phyloP scores from a whole-genome alignment of 2,329 filamentous ascomycete species.

The Blastomyces percursus region DNA sequence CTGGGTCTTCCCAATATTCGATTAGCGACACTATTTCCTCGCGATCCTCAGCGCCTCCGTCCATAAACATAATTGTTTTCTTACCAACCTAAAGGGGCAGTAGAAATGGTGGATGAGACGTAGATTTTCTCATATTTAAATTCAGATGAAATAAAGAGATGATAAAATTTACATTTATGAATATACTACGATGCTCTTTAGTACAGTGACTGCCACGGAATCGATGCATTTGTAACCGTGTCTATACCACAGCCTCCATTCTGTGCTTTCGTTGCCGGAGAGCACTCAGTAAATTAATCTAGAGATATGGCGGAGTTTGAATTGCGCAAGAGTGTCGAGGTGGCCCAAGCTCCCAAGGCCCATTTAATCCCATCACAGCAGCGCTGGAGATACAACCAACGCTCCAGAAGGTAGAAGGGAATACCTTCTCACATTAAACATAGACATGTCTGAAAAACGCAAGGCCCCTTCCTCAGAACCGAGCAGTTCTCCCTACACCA shows the following conservation, averaged over 20 bases:
- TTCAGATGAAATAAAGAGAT: slow-evolving; percentile 1
- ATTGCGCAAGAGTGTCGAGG: not conserved
- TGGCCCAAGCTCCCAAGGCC: slow-evolving; percentile 4
- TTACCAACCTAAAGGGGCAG: not conserved
- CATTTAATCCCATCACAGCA: not conserved
- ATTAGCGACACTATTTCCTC: slow-evolving; percentile 51
- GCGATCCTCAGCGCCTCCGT: slow-evolving; percentile 48
- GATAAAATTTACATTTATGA: not conserved
- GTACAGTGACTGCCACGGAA: not conserved
- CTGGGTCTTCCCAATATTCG: slow-evolving; percentile 53
- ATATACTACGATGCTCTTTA: not conserved
- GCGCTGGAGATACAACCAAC: no score
- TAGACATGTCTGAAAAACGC: slow-evolving; percentile 4
- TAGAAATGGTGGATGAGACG: not conserved
- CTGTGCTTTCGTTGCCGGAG: no score
- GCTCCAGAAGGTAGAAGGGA: not conserved
- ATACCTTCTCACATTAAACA: not conserved
- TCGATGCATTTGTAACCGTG: not conserved
- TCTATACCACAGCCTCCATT: not conserved
- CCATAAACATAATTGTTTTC: slow-evolving; percentile 22
- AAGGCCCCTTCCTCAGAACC: slow-evolving; percentile 1
- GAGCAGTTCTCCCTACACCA: slow-evolving; percentile 1
- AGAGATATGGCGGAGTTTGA: not conserved
- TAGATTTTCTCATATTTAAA: not conserved
- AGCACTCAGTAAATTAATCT: not conserved